Conservation (phyloP, 2,329 filamentous ascomycete genomes). For the Dothistroma septosporum region DNA sequence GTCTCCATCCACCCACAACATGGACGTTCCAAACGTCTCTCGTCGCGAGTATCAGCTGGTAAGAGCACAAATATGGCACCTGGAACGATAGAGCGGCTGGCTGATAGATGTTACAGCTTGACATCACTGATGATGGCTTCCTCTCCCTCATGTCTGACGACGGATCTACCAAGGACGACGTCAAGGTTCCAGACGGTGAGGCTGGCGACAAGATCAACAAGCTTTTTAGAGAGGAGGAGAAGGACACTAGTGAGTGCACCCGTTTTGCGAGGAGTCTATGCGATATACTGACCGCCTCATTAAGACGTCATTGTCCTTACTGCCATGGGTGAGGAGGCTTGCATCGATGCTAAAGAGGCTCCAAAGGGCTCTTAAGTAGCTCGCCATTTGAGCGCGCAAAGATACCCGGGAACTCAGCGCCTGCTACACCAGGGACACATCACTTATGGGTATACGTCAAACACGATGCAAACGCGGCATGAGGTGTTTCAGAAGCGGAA, state of each 20-base stretch:
- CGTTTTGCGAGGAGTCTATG: background rate
- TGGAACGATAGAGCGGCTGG: conserved; percentile 1
- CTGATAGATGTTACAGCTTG: conserved; percentile 57
- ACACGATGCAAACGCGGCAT: conserved; percentile 23
- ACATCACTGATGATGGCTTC: conserved; percentile 91
- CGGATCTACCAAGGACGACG: conserved; percentile 88
- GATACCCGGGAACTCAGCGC: conserved; percentile 14
- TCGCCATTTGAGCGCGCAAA: conserved; percentile 14
- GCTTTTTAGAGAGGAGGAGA: conserved; percentile 77
- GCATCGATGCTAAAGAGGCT: conserved; percentile 92
- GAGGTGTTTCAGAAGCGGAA: conserved; percentile 24
- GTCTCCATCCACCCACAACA: conserved; percentile 93
- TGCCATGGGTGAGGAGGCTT: conserved; percentile 92
- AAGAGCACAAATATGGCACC: conserved; percentile 45
- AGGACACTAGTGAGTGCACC: conserved; percentile 78
- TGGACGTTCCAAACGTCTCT: conserved; percentile 92
- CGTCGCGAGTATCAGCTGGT: conserved; percentile 93
- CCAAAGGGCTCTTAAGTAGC: conserved; percentile 44
- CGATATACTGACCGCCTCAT: conserved; percentile 19
- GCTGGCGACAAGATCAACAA: conserved; percentile 79
- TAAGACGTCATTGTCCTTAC: conserved; percentile 86
- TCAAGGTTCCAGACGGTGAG: conserved; percentile 87
- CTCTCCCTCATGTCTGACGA: conserved; percentile 88
- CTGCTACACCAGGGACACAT: conserved; percentile 15
- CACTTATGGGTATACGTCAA: conserved; percentile 22